Evolutionary conservation across 495 filamentous ascomycete species (phyloP), one percentile per base, ranked within the genome.

Genomic region (Paragyromitra xinjiangensis): DNA sequence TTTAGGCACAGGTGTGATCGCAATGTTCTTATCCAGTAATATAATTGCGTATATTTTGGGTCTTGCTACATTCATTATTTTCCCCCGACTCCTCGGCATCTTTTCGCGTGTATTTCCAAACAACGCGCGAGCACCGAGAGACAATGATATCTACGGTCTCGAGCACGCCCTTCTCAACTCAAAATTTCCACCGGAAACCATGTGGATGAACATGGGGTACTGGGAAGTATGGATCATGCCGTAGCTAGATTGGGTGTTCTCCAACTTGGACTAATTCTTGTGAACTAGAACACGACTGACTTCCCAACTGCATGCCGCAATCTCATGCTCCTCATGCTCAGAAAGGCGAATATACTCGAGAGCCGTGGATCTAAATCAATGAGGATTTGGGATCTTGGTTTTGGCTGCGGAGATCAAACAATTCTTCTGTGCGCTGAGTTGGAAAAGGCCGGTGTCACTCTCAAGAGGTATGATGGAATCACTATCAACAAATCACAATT

Each of bases 391-490:
- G 87, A 87, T 74, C 83, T 88, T 6, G 86, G 87, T 22, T 84
- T 87, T 66, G 86, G 86, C 14, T 88, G 86, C 44, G 87, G 87
- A n/a, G 86, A 88, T 66, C 87, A 88, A 71, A 85, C 84, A 0
- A 11, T 86, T 3, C 77, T 83, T 39, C 42, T 87, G 24, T 77
- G 37, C n/a, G 14, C n/a, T 6, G 40, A 44, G 14, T 37, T 77
- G 14, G 16, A 48, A 12, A 40, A 11, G 12, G 69, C 53, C 12
- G 50, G 68, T 4, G 39, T 76, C 14, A 62, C 82, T 6, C 78
- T 87, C 34, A 80, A 81, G 59, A 81, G 80, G 40, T 87, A 88
- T 69, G 77, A 85, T 4, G 86, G 87, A 0, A 84, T 88, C 26
- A 88, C 86, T 14, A 71, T 85, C 2, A 76, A 83, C 8, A 74